These are phyloP conservation scores for Saccharomyces uvarum DNA, from an alignment of 1,139 yeast species.

Conservation along the genomic window DNA sequence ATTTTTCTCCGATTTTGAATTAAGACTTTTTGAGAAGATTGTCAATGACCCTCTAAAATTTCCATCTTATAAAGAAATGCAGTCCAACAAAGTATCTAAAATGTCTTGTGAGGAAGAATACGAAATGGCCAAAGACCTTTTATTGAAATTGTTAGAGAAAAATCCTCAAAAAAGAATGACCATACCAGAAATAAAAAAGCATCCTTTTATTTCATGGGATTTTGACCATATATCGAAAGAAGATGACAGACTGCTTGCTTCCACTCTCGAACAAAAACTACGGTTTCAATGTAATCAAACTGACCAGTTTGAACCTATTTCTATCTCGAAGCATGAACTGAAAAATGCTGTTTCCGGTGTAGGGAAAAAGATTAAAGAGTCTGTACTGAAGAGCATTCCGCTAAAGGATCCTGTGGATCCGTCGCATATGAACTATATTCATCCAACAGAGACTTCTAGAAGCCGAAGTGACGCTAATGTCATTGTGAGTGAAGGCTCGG, in stretches of 20 bases:
- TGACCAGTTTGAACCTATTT: conserved; percentile 36
- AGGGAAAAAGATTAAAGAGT: conserved; percentile 56
- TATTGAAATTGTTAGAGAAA: conserved; percentile 58
- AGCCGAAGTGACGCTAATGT: conserved; percentile 9
- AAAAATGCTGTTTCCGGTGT: conserved; percentile 74
- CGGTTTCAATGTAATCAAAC: conserved; percentile 26
- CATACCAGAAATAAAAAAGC: conserved; percentile 65
- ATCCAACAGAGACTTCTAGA: not conserved
- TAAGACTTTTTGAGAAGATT: conserved; percentile 77
- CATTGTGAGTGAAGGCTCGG: conserved; percentile 17
- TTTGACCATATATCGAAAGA: conserved; percentile 20
- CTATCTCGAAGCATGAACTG: conserved; percentile 62
- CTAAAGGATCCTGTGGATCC: conserved; percentile 5
- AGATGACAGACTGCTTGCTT: conserved; percentile 12
- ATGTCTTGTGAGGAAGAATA: conserved; percentile 43
- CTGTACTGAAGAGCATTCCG: conserved; percentile 48
- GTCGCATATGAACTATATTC: not conserved
- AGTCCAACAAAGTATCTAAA: conserved; percentile 29
- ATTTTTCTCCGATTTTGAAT: conserved; percentile 83
- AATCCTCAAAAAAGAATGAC: conserved; percentile 64
- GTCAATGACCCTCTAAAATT: conserved; percentile 54
- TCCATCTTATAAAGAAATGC: conserved; percentile 44
- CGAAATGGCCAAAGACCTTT: conserved; percentile 57
- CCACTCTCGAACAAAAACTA: conserved; percentile 16
- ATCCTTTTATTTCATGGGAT: conserved; percentile 50